A percentile compares a stretch with the other conserved stretches of the same genome.
phyloP scores from a whole-genome alignment of 208 protist species.

The Zelonia costaricensis region DNA sequence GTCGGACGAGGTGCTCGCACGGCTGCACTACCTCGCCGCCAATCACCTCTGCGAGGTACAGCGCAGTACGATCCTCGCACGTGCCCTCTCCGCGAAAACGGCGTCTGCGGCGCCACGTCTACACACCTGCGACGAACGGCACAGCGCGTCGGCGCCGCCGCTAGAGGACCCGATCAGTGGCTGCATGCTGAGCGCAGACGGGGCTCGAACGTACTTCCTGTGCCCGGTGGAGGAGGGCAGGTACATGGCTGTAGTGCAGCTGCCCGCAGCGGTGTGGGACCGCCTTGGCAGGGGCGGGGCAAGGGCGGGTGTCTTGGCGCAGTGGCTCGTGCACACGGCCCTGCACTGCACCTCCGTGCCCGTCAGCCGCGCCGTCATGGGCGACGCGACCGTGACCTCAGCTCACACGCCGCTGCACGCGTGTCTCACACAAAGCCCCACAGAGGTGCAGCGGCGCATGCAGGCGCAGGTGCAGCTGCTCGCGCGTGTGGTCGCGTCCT shows the following conservation, averaged over 20 bases:
- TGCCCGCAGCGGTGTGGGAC: conserved; percentile 43
- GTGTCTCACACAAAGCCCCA: conserved; percentile 33
- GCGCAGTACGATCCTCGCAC: not conserved
- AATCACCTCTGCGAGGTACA: conserved; percentile 8
- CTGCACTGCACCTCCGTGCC: conserved; percentile 35
- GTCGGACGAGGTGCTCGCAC: too few relatives aligned
- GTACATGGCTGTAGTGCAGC: conserved; percentile 36
- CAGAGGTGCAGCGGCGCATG: conserved; percentile 36
- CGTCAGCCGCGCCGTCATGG: not conserved
- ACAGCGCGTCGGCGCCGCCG: not conserved
- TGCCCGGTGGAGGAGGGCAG: conserved; percentile 53
- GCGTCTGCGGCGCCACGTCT: not conserved
- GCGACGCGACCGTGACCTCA: not conserved
- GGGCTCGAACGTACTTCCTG: conserved; percentile 36
- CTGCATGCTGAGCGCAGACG: conserved; percentile 21
- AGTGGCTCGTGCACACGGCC: conserved; percentile 44
- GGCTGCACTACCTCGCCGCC: conserved; percentile 4
- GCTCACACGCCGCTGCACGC: conserved; percentile 46
- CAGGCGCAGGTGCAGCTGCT: conserved; percentile 26
- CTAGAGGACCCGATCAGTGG: conserved; percentile 1
- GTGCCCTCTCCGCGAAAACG: not conserved
- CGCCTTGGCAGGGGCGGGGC: conserved; percentile 33
- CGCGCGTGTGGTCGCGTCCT: conserved; percentile 1
- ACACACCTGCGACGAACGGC: too few relatives aligned
- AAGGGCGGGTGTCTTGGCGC: conserved; percentile 16